These are phyloP conservation scores for Barbarea vulgaris DNA, from an alignment of 345 rosid species.

Conservation along the genomic window DNA sequence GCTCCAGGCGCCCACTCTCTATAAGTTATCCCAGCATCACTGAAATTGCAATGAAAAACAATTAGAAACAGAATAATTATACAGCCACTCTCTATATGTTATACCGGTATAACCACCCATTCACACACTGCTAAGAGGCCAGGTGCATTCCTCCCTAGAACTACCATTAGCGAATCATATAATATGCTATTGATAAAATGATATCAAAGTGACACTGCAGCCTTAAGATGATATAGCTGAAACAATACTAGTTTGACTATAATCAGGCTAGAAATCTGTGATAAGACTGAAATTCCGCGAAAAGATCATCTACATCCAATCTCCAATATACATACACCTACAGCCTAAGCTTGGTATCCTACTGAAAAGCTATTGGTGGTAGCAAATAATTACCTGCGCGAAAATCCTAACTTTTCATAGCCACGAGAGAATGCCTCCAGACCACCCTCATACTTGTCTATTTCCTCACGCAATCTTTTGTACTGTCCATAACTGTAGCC, in stretches of 20 bases:
- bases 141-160: background rate
- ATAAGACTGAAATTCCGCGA: background rate
- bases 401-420: constrained; percentile 90
- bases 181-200: background rate
- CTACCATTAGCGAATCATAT: background rate
- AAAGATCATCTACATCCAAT: background rate
- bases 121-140: background rate
- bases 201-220: constrained; percentile 4
- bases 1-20: constrained; percentile 99
- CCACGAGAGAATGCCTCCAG: constrained; percentile 93
- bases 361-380: constrained; percentile 11
- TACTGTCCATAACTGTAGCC: constrained; percentile 65
- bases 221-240: background rate
- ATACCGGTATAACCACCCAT: background rate
- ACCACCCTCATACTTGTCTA: constrained; percentile 86
- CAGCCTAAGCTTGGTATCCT: background rate
- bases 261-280: background rate
- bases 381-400: constrained; percentile 58
- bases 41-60: constrained; percentile 45
- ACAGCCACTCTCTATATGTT: background rate
- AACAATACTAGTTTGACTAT: constrained; percentile 1
- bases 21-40: constrained; percentile 86
- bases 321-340: background rate
- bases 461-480: constrained; percentile 64
- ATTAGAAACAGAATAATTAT: constrained; percentile 2